Conservation (phyloP, 768 basidiomycete species). For the Leccinum uliginosum region DNA sequence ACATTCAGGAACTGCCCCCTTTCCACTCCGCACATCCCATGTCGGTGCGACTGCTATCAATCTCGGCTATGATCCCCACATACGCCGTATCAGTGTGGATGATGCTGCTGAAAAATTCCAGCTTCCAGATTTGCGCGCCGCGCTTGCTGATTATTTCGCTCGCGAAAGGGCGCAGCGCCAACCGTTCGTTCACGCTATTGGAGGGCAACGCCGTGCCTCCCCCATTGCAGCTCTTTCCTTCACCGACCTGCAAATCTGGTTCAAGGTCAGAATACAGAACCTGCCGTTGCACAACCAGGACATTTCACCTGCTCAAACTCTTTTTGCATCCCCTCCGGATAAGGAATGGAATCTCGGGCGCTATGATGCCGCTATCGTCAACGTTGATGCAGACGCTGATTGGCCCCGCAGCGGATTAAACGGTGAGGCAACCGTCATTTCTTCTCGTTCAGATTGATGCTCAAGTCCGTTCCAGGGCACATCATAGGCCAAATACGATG, state of each 20-base stretch:
- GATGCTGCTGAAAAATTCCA: not conserved
- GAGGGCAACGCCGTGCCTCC: not conserved
- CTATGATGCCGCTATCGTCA: not conserved
- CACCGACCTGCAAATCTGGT: not conserved
- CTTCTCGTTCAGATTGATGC: not conserved
- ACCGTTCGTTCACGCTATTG: not conserved
- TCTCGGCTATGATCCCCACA: not conserved
- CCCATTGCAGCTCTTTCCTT: not conserved
- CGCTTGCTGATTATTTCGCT: not conserved
- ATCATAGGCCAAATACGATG: not conserved
- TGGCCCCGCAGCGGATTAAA: not conserved
- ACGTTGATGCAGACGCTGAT: not conserved
- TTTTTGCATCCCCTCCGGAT: not conserved
- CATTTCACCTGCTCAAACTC: not conserved
- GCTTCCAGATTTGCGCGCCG: not conserved
- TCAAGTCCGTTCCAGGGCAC: not conserved
- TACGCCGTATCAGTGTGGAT: not conserved
- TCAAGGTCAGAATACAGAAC: not conserved
- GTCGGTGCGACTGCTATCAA: not conserved
- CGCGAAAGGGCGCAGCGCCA: not conserved
- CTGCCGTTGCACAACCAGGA: not conserved
- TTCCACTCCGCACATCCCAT: not conserved
- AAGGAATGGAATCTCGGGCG: not conserved
- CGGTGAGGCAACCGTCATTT: not conserved
- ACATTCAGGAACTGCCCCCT: not conserved